Conservation (phyloP, 371 early-diverging fungal genomes). For the Blakeslea trispora region DNA sequence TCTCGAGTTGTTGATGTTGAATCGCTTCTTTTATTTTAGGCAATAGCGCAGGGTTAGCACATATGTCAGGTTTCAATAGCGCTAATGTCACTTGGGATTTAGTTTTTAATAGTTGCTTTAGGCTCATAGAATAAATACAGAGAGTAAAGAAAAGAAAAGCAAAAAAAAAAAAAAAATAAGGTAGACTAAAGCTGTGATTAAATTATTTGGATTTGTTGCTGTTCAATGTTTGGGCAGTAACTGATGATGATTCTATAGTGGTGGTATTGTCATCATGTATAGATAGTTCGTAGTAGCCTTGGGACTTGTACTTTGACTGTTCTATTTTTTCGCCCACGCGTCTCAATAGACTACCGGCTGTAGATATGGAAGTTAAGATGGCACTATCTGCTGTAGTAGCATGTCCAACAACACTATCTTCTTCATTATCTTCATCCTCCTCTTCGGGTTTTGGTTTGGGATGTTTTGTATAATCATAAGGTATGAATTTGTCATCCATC, state of each 20-base stretch:
- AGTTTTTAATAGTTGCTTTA: conserved; percentile 8
- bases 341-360: conserved; percentile 2
- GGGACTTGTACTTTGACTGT: conserved; percentile 20
- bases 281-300: conserved; percentile 16
- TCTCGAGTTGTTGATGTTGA: conserved; percentile 43
- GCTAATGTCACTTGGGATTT: conserved; percentile 63
- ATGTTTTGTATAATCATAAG: conserved; percentile 62
- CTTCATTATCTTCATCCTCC: background rate
- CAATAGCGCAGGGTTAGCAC: conserved; percentile 58
- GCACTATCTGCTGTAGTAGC: background rate
- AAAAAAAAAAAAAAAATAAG: background rate
- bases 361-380: background rate
- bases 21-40: conserved; percentile 45
- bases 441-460: conserved; percentile 1
- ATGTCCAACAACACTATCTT: too few species aligned
- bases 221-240: too few species aligned
- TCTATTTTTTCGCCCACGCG: conserved; percentile 17
- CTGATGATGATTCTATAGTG: too few species aligned
- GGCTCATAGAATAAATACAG: background rate
- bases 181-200: background rate
- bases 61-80: conserved; percentile 77
- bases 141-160: too few species aligned
- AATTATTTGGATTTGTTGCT: background rate
- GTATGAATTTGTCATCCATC: conserved; percentile 62
- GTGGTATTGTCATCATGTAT: background rate